These are phyloP conservation scores for Termitomyces sp. DNA, from an alignment of 1,284 basidiomycete species.

Conservation along the genomic window DNA sequence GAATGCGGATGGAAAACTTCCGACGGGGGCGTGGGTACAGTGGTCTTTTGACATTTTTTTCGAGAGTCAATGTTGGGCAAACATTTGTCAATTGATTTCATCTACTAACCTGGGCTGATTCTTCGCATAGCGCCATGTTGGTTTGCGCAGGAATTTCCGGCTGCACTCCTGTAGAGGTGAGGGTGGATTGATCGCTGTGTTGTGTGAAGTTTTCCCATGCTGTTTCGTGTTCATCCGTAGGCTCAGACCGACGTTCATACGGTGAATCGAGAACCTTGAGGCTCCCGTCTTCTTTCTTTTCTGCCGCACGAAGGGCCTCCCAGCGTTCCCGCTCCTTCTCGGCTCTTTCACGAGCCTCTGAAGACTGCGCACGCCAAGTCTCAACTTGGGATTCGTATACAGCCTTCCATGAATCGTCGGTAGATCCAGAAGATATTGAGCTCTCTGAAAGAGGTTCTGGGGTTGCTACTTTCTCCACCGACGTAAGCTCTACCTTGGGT, in stretches of 20 bases:
- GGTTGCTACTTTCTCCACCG: background rate
- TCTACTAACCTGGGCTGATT: constrained; percentile 27
- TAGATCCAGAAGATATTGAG: constrained; percentile 16
- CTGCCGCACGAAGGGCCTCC: constrained; percentile 50
- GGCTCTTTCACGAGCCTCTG: constrained; percentile 70
- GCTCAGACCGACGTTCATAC: constrained; percentile 6
- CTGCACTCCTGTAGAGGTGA: constrained; percentile 10
- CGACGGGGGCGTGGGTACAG: constrained; percentile 7
- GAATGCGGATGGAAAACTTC: constrained; percentile 23
- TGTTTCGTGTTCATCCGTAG: constrained; percentile 29
- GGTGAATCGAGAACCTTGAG: constrained; percentile 22
- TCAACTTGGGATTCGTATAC: constrained; percentile 68
- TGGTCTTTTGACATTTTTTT: background rate
- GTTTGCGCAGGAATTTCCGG: constrained; percentile 34
- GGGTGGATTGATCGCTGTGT: constrained; percentile 23
- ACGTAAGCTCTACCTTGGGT: constrained; percentile 3
- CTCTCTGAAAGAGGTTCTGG: constrained; percentile 9
- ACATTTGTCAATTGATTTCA: background rate
- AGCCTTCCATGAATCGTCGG: constrained; percentile 33
- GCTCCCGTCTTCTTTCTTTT: constrained; percentile 35
- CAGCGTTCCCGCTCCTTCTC: constrained; percentile 68
- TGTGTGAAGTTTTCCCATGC: constrained; percentile 50
- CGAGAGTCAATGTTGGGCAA: background rate
- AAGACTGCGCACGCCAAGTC: constrained; percentile 71
- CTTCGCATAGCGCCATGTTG: constrained; percentile 41